Conservation (phyloP, 2,329 filamentous ascomycete genomes). For the Neofusicoccum sp. region DNA sequence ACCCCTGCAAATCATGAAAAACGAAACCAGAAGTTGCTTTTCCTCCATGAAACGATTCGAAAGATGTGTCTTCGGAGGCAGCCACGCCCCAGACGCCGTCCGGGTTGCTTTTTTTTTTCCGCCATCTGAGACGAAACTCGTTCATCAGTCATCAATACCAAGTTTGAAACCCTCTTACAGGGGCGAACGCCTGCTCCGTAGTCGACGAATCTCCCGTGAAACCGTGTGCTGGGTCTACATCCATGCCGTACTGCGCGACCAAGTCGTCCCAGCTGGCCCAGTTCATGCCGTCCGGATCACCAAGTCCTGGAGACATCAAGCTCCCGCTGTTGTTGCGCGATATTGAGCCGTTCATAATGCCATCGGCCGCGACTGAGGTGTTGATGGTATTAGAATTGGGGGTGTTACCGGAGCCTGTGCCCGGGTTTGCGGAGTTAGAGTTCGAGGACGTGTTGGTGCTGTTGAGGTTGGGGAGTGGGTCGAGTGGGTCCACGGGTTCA, state of each 20-base stretch:
- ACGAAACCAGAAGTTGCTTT: too few relatives aligned
- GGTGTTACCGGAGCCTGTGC: neutral
- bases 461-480: neutral
- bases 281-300: conserved; percentile 38
- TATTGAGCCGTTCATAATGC: neutral
- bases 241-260: conserved; percentile 49
- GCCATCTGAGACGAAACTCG: too few relatives aligned
- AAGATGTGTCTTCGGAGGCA: too few relatives aligned
- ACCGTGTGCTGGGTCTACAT: conserved; percentile 32
- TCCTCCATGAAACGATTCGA: too few relatives aligned
- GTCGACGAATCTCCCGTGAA: neutral
- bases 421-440: neutral
- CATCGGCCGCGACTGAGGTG: neutral
- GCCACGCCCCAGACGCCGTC: too few relatives aligned
- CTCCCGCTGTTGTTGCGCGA: neutral
- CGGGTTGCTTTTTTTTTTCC: too few relatives aligned
- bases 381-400: conserved; percentile 6
- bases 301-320: neutral
- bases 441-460: neutral
- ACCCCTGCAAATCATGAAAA: too few relatives aligned
- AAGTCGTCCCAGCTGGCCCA: conserved; percentile 55
- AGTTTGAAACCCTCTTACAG: conserved; percentile 5
- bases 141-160: conserved; percentile 14
- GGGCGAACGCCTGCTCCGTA: conserved; percentile 5
- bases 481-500: neutral